phyloP scores from a whole-genome alignment of 1,139 yeast species.

The Yamadazyma atlantica region DNA sequence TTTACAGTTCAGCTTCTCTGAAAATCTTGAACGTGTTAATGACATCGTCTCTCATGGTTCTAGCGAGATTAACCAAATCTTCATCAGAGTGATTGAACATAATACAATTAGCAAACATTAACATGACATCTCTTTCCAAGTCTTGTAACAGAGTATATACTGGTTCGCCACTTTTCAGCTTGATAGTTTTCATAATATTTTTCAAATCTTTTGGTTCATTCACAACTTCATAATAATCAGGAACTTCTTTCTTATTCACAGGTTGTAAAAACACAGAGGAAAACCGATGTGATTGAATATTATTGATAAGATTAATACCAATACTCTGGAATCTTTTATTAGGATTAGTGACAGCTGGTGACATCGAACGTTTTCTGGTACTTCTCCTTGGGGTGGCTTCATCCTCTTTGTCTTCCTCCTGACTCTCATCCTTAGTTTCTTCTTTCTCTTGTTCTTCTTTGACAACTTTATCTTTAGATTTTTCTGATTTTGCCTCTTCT shows the following conservation, averaged over 20 bases:
- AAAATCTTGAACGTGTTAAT: constrained; percentile 51
- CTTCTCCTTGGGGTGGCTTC: constrained; percentile 7
- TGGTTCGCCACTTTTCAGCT: constrained; percentile 39
- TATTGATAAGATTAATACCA: constrained; percentile 58
- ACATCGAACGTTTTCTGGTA: constrained; percentile 18
- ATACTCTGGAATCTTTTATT: constrained; percentile 54
- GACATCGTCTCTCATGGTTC: constrained; percentile 66
- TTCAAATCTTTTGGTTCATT: constrained; percentile 69
- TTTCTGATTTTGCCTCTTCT: constrained; percentile 9
- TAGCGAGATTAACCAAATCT: constrained; percentile 61
- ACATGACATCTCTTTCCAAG: constrained; percentile 65
- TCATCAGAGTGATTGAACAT: constrained; percentile 75
- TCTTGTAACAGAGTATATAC: constrained; percentile 56
- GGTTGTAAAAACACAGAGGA: constrained; percentile 76
- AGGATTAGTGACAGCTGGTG: constrained; percentile 29
- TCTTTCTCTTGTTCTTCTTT: not conserved
- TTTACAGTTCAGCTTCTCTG: constrained; percentile 34
- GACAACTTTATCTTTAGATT: constrained; percentile 1
- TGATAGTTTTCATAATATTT: constrained; percentile 56
- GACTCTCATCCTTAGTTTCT: constrained; percentile 3
- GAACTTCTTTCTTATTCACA: constrained; percentile 66
- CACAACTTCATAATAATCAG: constrained; percentile 62
- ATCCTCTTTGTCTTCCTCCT: constrained; percentile 8
- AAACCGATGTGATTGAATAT: constrained; percentile 68
- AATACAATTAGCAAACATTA: constrained; percentile 81